Evolutionary conservation across 257 asterid species (phyloP).

Genomic region (Forsythia viridissima): DNA sequence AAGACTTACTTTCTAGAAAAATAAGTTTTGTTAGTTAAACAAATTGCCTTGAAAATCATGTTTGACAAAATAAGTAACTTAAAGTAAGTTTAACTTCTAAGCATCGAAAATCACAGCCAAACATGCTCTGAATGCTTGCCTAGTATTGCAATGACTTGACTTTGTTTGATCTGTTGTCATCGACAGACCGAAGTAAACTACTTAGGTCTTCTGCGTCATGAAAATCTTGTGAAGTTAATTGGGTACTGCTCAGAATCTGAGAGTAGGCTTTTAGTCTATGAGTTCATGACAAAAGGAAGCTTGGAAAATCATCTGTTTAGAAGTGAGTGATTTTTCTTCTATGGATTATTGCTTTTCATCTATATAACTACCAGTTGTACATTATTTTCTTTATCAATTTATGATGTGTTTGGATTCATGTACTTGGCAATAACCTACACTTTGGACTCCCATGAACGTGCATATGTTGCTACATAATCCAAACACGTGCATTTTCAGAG

Average conservation of each 20-base stretch:
- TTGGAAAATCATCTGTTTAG: conserved; percentile 74
- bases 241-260: conserved; percentile 74
- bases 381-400: neutral
- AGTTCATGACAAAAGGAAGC: conserved; percentile 76
- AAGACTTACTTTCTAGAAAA: neutral
- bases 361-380: neutral
- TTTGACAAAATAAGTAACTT: neutral
- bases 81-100: neutral
- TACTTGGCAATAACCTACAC: neutral
- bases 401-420: neutral
- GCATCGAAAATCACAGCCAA: neutral
- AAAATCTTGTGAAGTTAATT: conserved; percentile 67
- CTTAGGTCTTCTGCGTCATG: conserved; percentile 63
- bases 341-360: neutral
- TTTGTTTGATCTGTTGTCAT: neutral
- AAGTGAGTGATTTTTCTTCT: conserved; percentile 38
- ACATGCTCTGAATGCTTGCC: neutral
- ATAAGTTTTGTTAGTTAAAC: neutral
- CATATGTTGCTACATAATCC: neutral
- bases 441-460: neutral
- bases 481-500: neutral
- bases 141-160: neutral
- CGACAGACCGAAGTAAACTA: conserved; percentile 65
- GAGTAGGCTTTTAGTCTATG: conserved; percentile 62
- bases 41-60: neutral